A percentile compares a stretch with the other conserved stretches of the same genome.
phyloP scores from a whole-genome alignment of 257 asterid species.

The Solanum paucissectum region DNA sequence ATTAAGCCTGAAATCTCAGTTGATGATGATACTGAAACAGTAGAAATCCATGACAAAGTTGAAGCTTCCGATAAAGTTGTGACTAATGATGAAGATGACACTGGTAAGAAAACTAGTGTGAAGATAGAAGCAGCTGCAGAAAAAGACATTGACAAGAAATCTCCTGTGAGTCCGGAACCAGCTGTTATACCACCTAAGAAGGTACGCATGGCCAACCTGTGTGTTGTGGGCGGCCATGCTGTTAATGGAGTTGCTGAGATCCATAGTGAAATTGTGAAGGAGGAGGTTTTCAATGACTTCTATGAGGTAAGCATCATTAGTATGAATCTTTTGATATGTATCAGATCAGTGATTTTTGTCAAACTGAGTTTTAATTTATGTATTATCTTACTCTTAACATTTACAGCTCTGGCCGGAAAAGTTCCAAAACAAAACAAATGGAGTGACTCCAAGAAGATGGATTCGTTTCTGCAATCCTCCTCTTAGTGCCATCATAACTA shows the following conservation, averaged over 20 bases:
- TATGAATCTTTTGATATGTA: neutral
- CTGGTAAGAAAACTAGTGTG: neutral
- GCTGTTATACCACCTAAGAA: constrained; percentile 39
- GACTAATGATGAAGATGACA: constrained; percentile 16
- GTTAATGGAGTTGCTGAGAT: constrained; percentile 89
- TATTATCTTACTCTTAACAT: neutral
- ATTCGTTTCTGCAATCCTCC: constrained; percentile 68
- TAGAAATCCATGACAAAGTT: neutral
- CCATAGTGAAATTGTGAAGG: constrained; percentile 74
- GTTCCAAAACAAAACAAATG: constrained; percentile 81
- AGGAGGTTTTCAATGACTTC: constrained; percentile 70
- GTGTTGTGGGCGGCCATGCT: constrained; percentile 83
- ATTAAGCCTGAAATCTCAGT: neutral
- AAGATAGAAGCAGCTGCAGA: constrained; percentile 14
- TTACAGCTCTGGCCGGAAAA: constrained; percentile 78
- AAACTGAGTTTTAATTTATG: neutral
- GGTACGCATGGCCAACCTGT: constrained; percentile 84
- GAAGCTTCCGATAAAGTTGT: constrained; percentile 13
- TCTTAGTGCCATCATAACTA: constrained; percentile 53
- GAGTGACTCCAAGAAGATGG: constrained; percentile 93
- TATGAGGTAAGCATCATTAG: constrained; percentile 39
- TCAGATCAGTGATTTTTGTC: neutral
- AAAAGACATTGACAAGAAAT: constrained; percentile 16
- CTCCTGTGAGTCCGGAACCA: constrained; percentile 19
- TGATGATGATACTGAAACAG: constrained; percentile 13